Conservation (phyloP, 139 green algal species). For the Chlorella sp. region DNA sequence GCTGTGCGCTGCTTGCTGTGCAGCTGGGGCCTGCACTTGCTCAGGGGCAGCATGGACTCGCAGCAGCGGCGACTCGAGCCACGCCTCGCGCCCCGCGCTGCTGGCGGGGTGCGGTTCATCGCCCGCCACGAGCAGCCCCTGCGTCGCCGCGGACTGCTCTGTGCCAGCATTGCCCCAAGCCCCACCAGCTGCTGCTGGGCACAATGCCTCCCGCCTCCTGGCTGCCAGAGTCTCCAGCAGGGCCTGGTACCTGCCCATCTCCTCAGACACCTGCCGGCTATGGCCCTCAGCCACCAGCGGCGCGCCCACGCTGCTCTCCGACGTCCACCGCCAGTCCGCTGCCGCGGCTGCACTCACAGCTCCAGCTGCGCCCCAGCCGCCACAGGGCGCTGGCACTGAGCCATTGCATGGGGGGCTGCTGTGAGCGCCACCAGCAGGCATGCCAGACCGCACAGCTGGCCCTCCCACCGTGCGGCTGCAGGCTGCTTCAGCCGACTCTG, state of each 20-base stretch:
- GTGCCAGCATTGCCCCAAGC: background rate
- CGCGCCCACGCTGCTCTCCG: background rate
- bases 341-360: background rate
- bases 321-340: background rate
- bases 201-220: background rate
- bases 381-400: background rate
- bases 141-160: background rate
- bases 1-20: background rate
- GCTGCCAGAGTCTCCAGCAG: conserved; percentile 1
- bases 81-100: background rate
- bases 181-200: background rate
- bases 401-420: no score
- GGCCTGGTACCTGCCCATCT: background rate
- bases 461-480: background rate
- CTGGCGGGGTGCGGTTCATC: background rate
- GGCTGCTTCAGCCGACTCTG: background rate
- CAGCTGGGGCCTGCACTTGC: background rate
- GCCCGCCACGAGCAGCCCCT: background rate
- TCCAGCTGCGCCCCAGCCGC: background rate
- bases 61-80: background rate
- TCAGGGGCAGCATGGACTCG: background rate
- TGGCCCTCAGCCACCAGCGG: background rate
- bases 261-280: background rate
- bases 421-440: no score
- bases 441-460: background rate